phyloP scores from a whole-genome alignment of 2,329 filamentous ascomycete genomes.

The Chlorencoelia australis region DNA sequence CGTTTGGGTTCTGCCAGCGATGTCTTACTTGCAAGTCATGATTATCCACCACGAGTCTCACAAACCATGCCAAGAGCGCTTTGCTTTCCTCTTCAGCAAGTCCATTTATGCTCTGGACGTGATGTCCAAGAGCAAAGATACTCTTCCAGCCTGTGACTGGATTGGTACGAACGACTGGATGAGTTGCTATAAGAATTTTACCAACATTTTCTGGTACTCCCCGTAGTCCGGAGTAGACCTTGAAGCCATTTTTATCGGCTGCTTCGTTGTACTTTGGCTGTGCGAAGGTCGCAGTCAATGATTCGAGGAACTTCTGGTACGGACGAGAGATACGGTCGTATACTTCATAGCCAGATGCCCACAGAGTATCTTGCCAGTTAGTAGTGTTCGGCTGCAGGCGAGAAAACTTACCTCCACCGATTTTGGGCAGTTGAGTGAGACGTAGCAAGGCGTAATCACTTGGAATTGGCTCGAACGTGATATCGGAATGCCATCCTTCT shows the following conservation, averaged over 20 bases:
- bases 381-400: not conserved
- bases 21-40: not conserved
- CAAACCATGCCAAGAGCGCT: conserved; percentile 28
- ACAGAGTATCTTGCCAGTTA: conserved; percentile 25
- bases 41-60: conserved; percentile 23
- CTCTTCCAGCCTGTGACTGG: conserved; percentile 39
- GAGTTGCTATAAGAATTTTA: conserved; percentile 31
- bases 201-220: conserved; percentile 50
- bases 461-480: not conserved
- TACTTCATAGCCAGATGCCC: conserved; percentile 51
- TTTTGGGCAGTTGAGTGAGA: not conserved
- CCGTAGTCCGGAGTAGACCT: conserved; percentile 35
- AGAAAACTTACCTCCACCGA: not conserved
- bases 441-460: not conserved
- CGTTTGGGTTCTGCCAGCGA: conserved; percentile 32
- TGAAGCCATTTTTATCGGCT: conserved; percentile 35
- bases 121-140: conserved; percentile 37
- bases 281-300: conserved; percentile 45
- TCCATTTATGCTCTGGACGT: conserved; percentile 45
- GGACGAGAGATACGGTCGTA: conserved; percentile 52
- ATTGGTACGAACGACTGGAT: conserved; percentile 49
- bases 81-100: conserved; percentile 39
- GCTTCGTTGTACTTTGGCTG: conserved; percentile 40
- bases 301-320: conserved; percentile 48
- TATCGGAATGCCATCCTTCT: not conserved